Percentiles rank a stretch among this genome's conserved stretches.
Conservation (phyloP, 2,329 filamentous ascomycete genomes). For the Hypoxylon sp. region DNA sequence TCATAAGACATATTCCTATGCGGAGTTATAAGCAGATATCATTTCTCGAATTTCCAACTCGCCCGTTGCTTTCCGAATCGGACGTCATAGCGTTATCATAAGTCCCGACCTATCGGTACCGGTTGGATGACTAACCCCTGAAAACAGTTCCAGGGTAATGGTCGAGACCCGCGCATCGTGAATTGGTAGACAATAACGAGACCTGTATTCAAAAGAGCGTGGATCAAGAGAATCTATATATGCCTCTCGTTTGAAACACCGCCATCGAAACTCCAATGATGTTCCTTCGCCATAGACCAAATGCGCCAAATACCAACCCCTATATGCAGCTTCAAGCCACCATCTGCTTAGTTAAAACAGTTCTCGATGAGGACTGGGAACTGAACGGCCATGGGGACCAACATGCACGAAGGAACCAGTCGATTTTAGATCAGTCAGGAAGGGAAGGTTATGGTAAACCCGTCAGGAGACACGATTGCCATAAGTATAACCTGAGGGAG, state of each 20-base stretch:
- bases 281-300: not conserved
- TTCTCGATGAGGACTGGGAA: not conserved
- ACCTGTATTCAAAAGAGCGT: not conserved
- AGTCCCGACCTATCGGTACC: not conserved
- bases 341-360: too few species aligned
- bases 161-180: not conserved
- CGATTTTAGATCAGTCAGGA: too few species aligned
- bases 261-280: not conserved
- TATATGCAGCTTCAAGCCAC: not conserved
- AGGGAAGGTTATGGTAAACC: too few species aligned
- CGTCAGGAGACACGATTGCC: too few species aligned
- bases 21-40: not conserved
- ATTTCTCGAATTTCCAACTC: not conserved
- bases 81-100: not conserved
- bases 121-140: not conserved
- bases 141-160: not conserved
- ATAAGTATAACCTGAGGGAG: too few species aligned
- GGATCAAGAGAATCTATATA: not conserved
- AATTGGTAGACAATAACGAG: not conserved
- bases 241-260: not conserved
- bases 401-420: too few species aligned
- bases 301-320: not conserved
- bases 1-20: not conserved
- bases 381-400: too few species aligned
- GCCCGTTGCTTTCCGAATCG: not conserved